Evolutionary conservation across 208 protist genomes (phyloP), one percentile per base, ranked within the genome.

Genomic region (Spongospora subterranea): DNA sequence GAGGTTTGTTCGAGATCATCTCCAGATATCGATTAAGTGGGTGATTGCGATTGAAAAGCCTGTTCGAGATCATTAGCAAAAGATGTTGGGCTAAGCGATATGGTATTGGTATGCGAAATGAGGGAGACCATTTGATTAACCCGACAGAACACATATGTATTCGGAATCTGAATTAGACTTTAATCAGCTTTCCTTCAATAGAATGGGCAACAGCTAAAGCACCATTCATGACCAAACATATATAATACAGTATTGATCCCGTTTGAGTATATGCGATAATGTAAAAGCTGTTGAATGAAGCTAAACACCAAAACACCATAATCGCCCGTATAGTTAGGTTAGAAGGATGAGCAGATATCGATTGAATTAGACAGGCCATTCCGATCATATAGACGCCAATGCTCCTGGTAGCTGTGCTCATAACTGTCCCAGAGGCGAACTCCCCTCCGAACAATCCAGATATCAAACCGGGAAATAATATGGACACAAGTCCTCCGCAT

Each of bases 371-470:
- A 29, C 20, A 17, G 20, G 54, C 54, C 54, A 65, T 17, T 17
- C 54, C 54, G 54, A 65, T 29, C 54, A 65, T 65, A 29, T 65
- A 65, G 54, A 65, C 54, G 54, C 54, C 54, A 65, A 65, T 29
- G 54, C 20, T 65, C 54, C 54, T 65, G 20, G 54, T 65, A 29
- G 20, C 29, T 17, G 20, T 32, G 20, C 20, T 32, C 29, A 32
- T 29, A 17, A 17, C 17, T 29, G 54, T 32, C 54, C 20, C 17
- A 17, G 54, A 65, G 20, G 54, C 17, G 54, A 65, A 65, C 54
- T 29, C 54, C 20, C 54, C 54, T 17, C 54, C 54, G 54, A 32
- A 65, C 54, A 65, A 29, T 29, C 54, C 54, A 17, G 54, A 32
- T 29, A 65, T 29, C 54, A 65, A 29, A 17, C 20, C 29, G 17